phyloP scores from a whole-genome alignment of 768 basidiomycete species.

The Cyclocybe cylindracea region DNA sequence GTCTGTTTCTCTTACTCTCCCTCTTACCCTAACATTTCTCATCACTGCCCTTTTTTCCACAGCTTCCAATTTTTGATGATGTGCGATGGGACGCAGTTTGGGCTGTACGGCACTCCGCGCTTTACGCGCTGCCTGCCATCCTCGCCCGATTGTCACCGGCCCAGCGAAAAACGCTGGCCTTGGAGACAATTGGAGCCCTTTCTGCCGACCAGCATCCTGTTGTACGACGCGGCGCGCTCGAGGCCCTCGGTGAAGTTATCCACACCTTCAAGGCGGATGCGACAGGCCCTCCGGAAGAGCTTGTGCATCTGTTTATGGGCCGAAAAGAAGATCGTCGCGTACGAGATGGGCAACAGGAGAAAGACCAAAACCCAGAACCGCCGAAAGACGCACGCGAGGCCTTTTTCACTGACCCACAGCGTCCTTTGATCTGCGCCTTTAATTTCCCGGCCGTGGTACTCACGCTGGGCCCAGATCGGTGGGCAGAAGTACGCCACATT shows the following conservation, averaged over 20 bases:
- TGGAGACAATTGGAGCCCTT: constrained; percentile 65
- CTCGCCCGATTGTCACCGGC: constrained; percentile 61
- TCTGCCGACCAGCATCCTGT: constrained; percentile 60
- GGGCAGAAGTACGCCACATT: constrained; percentile 68
- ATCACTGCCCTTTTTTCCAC: constrained; percentile 4
- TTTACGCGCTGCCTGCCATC: constrained; percentile 84
- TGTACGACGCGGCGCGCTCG: constrained; percentile 80
- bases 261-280: constrained; percentile 63
- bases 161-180: constrained; percentile 62
- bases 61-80: constrained; percentile 82
- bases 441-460: constrained; percentile 91
- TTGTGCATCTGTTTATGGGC: constrained; percentile 79
- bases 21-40: background rate
- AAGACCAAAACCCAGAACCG: constrained; percentile 8
- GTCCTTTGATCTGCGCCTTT: constrained; percentile 81
- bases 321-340: constrained; percentile 42
- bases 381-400: constrained; percentile 27
- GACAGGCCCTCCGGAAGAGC: constrained; percentile 68
- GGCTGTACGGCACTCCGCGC: constrained; percentile 87
- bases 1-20: constrained; percentile 37
- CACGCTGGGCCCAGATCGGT: constrained; percentile 74
- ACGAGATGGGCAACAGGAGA: constrained; percentile 37
- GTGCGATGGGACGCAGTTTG: constrained; percentile 69
- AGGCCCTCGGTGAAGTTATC: constrained; percentile 87
- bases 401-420: constrained; percentile 65